Evolutionary conservation across 257 asterid genomes (phyloP).

Genomic region (Gardenia jasminoides): DNA sequence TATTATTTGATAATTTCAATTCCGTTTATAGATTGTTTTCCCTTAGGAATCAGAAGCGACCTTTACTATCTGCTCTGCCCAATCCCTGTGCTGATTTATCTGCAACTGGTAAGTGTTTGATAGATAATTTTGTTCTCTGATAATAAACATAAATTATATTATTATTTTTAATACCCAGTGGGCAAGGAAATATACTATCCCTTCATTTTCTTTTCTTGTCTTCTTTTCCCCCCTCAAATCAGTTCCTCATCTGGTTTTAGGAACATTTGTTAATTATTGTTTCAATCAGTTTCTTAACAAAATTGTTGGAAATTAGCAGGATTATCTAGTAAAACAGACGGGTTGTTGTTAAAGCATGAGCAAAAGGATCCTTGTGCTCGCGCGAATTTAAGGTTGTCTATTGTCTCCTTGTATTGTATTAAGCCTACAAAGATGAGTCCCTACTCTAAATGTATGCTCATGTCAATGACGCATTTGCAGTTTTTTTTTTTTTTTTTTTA

Average conservation of each 20-base stretch:
- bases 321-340: slow-evolving; percentile 46
- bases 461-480: neutral
- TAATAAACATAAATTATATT: neutral
- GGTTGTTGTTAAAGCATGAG: slow-evolving; percentile 44
- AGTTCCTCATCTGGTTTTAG: too few relatives aligned
- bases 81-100: slow-evolving; percentile 58
- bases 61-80: slow-evolving; percentile 41
- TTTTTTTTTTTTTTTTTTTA: too few relatives aligned
- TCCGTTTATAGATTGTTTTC: neutral
- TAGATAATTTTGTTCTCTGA: slow-evolving; percentile 4
- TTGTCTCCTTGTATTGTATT: slow-evolving; percentile 14
- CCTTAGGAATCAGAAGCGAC: slow-evolving; percentile 42
- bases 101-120: slow-evolving; percentile 32
- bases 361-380: slow-evolving; percentile 31
- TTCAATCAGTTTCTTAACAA: slow-evolving; percentile 5
- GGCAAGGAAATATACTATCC: neutral
- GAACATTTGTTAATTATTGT: neutral
- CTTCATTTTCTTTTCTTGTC: neutral
- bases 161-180: neutral
- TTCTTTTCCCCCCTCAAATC: neutral
- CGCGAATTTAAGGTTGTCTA: slow-evolving; percentile 50
- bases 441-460: neutral
- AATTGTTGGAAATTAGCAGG: slow-evolving; percentile 44
- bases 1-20: slow-evolving; percentile 3
- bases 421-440: neutral